A percentile compares a stretch with the other conserved stretches of the same genome.
phyloP scores from a whole-genome alignment of 768 basidiomycete species.

The Tricholoma sp. region DNA sequence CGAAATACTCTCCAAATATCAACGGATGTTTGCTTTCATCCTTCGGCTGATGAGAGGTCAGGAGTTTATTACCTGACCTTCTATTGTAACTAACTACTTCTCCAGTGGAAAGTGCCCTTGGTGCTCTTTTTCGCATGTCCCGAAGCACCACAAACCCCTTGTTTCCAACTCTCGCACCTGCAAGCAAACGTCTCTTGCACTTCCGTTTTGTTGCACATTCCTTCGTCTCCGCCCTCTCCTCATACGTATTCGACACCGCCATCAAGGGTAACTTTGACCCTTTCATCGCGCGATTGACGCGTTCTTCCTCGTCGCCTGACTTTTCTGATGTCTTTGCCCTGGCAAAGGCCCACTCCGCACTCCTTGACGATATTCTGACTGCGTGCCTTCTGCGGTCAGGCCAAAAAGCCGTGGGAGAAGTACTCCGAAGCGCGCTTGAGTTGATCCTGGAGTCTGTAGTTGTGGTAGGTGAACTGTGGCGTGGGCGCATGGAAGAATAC shows the following conservation, averaged over 20 bases:
- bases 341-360: slow-evolving; percentile 56
- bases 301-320: slow-evolving; percentile 13
- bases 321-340: slow-evolving; percentile 77
- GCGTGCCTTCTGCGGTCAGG: slow-evolving; percentile 69
- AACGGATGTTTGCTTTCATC: slow-evolving; percentile 76
- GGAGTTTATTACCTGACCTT: slow-evolving; percentile 8
- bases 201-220: slow-evolving; percentile 72
- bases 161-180: slow-evolving; percentile 53
- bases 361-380: slow-evolving; percentile 72
- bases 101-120: slow-evolving; percentile 63
- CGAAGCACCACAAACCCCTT: slow-evolving; percentile 35
- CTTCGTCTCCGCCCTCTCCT: slow-evolving; percentile 62
- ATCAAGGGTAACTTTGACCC: slow-evolving; percentile 73
- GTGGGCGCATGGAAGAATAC: slow-evolving; percentile 55
- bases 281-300: slow-evolving; percentile 46
- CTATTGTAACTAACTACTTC: slow-evolving; percentile 2
- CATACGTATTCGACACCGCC: slow-evolving; percentile 77
- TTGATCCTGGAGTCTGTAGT: slow-evolving; percentile 63
- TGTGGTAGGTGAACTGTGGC: slow-evolving; percentile 55
- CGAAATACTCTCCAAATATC: slow-evolving; percentile 77
- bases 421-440: slow-evolving; percentile 59
- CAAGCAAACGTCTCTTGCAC: slow-evolving; percentile 52
- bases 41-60: slow-evolving; percentile 75
- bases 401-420: slow-evolving; percentile 61
- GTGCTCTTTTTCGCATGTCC: slow-evolving; percentile 62